These are phyloP conservation scores for Cercospora sesami DNA, from an alignment of 2,329 filamentous ascomycete species.

Conservation along the genomic window DNA sequence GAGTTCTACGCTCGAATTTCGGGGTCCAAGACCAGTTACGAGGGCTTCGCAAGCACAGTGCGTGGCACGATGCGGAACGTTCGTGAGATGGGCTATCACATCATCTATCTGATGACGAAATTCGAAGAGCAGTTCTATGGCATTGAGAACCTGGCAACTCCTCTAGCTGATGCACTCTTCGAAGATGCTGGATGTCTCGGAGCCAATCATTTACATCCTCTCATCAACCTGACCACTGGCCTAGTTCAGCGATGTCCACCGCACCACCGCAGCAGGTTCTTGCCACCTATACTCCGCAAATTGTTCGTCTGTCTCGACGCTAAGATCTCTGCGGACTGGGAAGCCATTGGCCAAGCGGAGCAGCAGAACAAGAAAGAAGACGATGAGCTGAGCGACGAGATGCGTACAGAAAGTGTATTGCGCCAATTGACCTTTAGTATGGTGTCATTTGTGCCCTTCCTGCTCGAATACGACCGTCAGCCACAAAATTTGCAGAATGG, in stretches of 20 bases:
- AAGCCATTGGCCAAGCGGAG: conserved; percentile 61
- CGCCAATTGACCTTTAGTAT: conserved; percentile 89
- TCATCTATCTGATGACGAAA: conserved; percentile 89
- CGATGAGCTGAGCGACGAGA: conserved; percentile 82
- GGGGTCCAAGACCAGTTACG: conserved; percentile 82
- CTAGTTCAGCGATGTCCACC: conserved; percentile 90
- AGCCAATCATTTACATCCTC: conserved; percentile 89
- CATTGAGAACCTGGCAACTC: conserved; percentile 77
- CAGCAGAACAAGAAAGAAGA: conserved; percentile 65
- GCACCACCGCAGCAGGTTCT: conserved; percentile 71
- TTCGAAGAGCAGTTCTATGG: conserved; percentile 88
- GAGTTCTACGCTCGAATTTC: conserved; percentile 93
- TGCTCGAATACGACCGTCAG: conserved; percentile 69
- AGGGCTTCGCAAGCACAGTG: conserved; percentile 91
- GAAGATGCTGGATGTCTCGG: conserved; percentile 79
- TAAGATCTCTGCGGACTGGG: conserved; percentile 88
- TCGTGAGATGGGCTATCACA: conserved; percentile 89
- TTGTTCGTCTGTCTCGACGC: conserved; percentile 83
- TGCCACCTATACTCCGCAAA: conserved; percentile 77
- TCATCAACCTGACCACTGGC: conserved; percentile 83
- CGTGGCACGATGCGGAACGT: conserved; percentile 85
- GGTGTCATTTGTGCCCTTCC: conserved; percentile 85
- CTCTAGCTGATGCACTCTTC: conserved; percentile 81
- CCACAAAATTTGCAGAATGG: conserved; percentile 17
- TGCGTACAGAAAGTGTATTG: conserved; percentile 96